Base-by-base conservation (phyloP, 306 rosid species). In the Cucurbita ficifolia region DNA sequence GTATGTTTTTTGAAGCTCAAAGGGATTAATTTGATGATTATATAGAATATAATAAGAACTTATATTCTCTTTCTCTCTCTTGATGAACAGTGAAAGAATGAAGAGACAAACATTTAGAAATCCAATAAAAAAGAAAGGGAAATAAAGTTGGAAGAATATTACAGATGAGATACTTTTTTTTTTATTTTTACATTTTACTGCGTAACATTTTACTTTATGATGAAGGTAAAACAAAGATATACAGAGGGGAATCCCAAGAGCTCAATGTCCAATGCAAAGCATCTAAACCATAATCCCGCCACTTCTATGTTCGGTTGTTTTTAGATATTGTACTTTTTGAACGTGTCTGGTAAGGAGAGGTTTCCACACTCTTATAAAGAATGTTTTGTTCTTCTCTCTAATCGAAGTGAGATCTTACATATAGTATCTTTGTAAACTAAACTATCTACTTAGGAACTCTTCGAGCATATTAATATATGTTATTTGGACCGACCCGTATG, bases 211-310 rank as follows among this genome's bases (percentile, higher is more conserved):
- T 83, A 87, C 78, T 76, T 81, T 82, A 71, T 33, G 40, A 53
- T 35, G 73, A 77, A 79, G 69, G 72, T 65, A 72, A 76, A 42
- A 71, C 29, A 76, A n/a, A 78, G 74, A 70, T 75, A 57, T 69
- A 74, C 69, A 70, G 72, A 89, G 92, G 86, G 86, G 88, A 92
- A 87, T 87, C 93, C 98, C 96, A 75, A 88, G 92, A 81, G 86
- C 87, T 36, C 96, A 78, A 64, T 51, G 56, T 56, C 82, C 98
- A 76, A 84, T 79, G 89, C 76, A 74, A 63, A 40, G 79, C 78
- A 75, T 17, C 22, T 46, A 24, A 36, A 52, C 78, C 89, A 67
- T 84, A 83, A 90, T 92, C 91, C 86, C 90, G 39, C 70, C 70
- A 62, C 50, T 62, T 43, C 11, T 8, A 8, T 11, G 29, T 24